Conservation (phyloP, 352 stramenopile species). For the Lagenidium sp. region DNA sequence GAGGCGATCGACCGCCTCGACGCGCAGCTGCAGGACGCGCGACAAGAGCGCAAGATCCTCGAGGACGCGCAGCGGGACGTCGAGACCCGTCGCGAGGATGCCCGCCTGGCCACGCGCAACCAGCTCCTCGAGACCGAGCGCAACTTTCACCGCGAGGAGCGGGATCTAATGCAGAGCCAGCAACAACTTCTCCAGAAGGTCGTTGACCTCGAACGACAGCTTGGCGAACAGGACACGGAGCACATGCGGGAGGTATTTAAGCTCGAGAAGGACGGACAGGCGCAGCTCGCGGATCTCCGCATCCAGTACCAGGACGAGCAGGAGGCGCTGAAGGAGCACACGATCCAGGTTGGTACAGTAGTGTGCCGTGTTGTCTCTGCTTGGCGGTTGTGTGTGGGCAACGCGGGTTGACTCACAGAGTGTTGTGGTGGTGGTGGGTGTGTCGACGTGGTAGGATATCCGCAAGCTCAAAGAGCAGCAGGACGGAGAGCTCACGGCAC, state of each 20-base stretch:
- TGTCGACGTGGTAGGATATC: conserved; percentile 39
- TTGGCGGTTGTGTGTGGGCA: too few relatives aligned
- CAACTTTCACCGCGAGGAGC: conserved; percentile 63
- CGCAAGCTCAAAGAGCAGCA: conserved; percentile 45
- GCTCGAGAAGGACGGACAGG: conserved; percentile 43
- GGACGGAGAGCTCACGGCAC: conserved; percentile 32
- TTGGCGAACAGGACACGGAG: conserved; percentile 51
- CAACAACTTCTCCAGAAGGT: conserved; percentile 54
- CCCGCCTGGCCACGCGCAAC: conserved; percentile 32
- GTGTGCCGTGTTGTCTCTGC: too few relatives aligned
- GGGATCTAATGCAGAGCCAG: conserved; percentile 46
- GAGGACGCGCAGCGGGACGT: conserved; percentile 28
- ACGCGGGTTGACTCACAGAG: too few relatives aligned
- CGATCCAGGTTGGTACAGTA: conserved; percentile 28
- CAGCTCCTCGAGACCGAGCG: conserved; percentile 55
- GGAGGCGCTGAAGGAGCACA: conserved; percentile 47
- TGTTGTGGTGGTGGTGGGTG: too few relatives aligned
- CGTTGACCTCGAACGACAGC: conserved; percentile 47
- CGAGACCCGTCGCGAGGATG: conserved; percentile 31
- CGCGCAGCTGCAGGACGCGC: conserved; percentile 41
- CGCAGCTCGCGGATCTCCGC: conserved; percentile 27
- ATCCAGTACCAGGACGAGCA: conserved; percentile 44
- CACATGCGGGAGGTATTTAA: conserved; percentile 59
- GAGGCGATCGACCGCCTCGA: conserved; percentile 42
- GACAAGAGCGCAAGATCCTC: conserved; percentile 39